Base-by-base conservation (phyloP, 805 yeast genomes). In the Clavispora santaluciae region DNA sequence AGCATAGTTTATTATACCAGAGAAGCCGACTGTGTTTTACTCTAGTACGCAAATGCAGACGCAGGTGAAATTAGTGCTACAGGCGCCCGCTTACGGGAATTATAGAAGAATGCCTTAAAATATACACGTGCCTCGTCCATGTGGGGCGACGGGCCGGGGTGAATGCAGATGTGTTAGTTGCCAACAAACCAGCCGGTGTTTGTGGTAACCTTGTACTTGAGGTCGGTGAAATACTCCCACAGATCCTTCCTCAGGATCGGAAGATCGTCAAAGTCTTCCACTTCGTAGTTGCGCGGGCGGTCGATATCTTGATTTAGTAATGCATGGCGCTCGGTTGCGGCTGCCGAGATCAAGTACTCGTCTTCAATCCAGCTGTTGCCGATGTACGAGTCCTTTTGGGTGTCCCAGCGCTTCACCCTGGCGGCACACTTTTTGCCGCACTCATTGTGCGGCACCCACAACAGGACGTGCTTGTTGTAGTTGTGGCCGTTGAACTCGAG, bases 361-460 rank as follows among this genome's bases (percentile, higher is more conserved):
- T 68, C 71, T 40, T 62, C 41, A 22, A 49, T 21, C 51, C 49
- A 47, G 17, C 17, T 12, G 20, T 21, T 21, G 26, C 36, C 36
- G 4, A 13, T 10, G 9, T 3, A 22, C n/a, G 16, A 33, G 17
- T 20, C 8, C 8, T 18, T 15, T 3, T 47, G 38, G 36, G 57
- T 59, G 34, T 59, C 55, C 50, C 75, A 69, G 7, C 76, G 72
- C 11, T 75, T 60, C 26, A 68, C 50, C 11, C 50, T 43, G 4
- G 60, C 56, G 12, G 51, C 38, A 9, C 53, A 50, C 29, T 59
- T 59, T 33, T 20, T 6, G 22, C 31, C 6, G 52, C 78, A 73
- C 7, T 66, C 48, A 18, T 57, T 51, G 47, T 72, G 70, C 4
- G 73, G 66, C 3, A 74, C 75, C 79, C 78, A 74, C 25, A 73